These are phyloP conservation scores for Angophora floribunda DNA, from an alignment of 345 rosid species.

Conservation along the genomic window DNA sequence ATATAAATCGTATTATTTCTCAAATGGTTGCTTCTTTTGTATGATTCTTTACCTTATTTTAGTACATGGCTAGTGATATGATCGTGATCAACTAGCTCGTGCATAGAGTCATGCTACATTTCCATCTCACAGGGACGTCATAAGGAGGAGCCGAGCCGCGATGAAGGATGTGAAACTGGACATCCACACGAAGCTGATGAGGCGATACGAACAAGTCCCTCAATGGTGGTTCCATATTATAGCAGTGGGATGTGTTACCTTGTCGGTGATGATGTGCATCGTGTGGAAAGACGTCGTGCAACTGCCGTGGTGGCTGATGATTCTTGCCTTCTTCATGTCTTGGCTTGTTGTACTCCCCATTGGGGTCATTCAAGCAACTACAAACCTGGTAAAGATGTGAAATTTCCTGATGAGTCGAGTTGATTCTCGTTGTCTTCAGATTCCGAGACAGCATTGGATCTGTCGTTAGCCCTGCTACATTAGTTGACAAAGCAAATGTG, in stretches of 20 bases:
- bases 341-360: slow-evolving; percentile 85
- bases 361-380: slow-evolving; percentile 96
- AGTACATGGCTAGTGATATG: neutral
- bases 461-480: neutral
- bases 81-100: neutral
- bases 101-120: neutral
- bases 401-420: neutral
- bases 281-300: slow-evolving; percentile 72
- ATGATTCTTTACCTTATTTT: neutral
- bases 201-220: slow-evolving; percentile 79
- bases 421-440: neutral
- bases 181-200: slow-evolving; percentile 76
- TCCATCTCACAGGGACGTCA: slow-evolving; percentile 41
- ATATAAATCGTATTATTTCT: neutral
- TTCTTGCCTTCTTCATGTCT: slow-evolving; percentile 77
- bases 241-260: slow-evolving; percentile 33
- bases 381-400: slow-evolving; percentile 55
- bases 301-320: slow-evolving; percentile 97
- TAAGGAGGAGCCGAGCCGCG: slow-evolving; percentile 65
- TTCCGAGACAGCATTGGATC: neutral
- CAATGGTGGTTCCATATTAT: slow-evolving; percentile 77
- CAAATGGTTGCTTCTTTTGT: neutral
- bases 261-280: slow-evolving; percentile 63
- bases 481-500: neutral
- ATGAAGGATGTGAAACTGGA: slow-evolving; percentile 60